These are phyloP conservation scores for Pochonia chlamydosporia DNA, from an alignment of 2,329 filamentous ascomycete species.

Conservation along the genomic window DNA sequence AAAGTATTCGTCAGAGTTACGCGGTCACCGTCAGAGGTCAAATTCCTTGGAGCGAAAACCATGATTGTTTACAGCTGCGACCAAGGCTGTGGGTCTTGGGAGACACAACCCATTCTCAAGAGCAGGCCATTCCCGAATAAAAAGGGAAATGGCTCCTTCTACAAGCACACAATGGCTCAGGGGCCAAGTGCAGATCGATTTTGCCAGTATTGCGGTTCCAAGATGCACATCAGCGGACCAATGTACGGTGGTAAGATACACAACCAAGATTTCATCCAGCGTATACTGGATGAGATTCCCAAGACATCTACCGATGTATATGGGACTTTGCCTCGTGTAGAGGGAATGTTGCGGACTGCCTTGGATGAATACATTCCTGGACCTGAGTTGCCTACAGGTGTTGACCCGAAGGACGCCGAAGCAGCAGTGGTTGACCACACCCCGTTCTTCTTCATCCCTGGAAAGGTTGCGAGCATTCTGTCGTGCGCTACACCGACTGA, in stretches of 20 bases:
- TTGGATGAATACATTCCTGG: constrained; percentile 61
- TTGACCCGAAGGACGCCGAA: constrained; percentile 39
- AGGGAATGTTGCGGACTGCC: constrained; percentile 87
- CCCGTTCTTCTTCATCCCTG: constrained; percentile 84
- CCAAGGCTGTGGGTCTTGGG: constrained; percentile 84
- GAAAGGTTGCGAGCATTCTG: constrained; percentile 66
- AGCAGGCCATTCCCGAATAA: constrained; percentile 64
- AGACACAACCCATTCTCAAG: constrained; percentile 70
- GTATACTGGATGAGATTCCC: constrained; percentile 68
- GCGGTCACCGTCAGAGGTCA: constrained; percentile 78
- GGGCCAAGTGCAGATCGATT: constrained; percentile 60
- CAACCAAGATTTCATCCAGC: constrained; percentile 73
- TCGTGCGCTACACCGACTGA: constrained; percentile 78
- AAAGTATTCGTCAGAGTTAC: constrained; percentile 81
- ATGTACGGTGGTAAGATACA: constrained; percentile 94
- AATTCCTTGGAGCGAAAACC: constrained; percentile 82
- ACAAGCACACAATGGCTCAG: constrained; percentile 71
- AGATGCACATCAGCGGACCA: constrained; percentile 82
- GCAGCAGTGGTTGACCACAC: constrained; percentile 64
- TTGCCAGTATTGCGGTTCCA: constrained; percentile 80
- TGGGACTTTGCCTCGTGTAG: constrained; percentile 71
- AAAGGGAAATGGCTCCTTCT: constrained; percentile 62
- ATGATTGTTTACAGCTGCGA: constrained; percentile 94
- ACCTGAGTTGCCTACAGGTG: constrained; percentile 30
- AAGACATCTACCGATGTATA: constrained; percentile 64